Percentiles rank a stretch among this genome's conserved stretches.
phyloP scores from a whole-genome alignment of 192 early-diverging fungal species.

The Coemansia nantahalensis region DNA sequence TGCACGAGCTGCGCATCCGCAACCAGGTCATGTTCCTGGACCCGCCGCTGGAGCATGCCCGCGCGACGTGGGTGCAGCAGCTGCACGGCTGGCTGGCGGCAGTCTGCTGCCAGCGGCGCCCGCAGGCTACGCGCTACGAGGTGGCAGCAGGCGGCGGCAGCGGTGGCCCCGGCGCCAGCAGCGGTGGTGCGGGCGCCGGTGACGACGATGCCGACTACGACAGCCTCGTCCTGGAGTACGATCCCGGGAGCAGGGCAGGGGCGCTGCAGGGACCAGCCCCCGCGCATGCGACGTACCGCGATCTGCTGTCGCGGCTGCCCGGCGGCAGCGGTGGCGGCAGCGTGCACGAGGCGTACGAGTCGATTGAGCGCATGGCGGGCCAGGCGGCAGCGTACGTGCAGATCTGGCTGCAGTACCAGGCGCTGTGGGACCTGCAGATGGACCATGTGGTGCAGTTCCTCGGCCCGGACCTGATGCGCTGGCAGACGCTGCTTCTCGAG shows the following conservation, averaged over 20 bases:
- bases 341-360: slow-evolving; percentile 75
- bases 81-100: slow-evolving; percentile 92
- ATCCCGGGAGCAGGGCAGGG: slow-evolving; percentile 42
- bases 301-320: slow-evolving; percentile 66
- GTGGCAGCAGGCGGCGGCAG: slow-evolving; percentile 57
- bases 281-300: slow-evolving; percentile 45
- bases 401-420: slow-evolving; percentile 98
- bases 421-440: slow-evolving; percentile 95
- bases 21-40: slow-evolving; percentile 98
- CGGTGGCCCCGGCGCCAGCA: too few species aligned
- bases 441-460: slow-evolving; percentile 78
- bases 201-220: slow-evolving; percentile 64
- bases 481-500: slow-evolving; percentile 93
- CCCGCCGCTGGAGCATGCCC: slow-evolving; percentile 93
- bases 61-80: slow-evolving; percentile 82
- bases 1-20: slow-evolving; percentile 85
- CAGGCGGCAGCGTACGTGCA: slow-evolving; percentile 82
- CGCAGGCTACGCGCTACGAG: slow-evolving; percentile 92
- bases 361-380: slow-evolving; percentile 74
- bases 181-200: too few species aligned
- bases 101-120: slow-evolving; percentile 79
- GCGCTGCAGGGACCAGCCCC: not conserved
- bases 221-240: slow-evolving; percentile 52
- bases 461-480: slow-evolving; percentile 83
- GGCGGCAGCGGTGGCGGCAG: slow-evolving; percentile 59